Base-by-base conservation (phyloP, 2,329 filamentous ascomycete species). In the Stemphylium beticola region DNA sequence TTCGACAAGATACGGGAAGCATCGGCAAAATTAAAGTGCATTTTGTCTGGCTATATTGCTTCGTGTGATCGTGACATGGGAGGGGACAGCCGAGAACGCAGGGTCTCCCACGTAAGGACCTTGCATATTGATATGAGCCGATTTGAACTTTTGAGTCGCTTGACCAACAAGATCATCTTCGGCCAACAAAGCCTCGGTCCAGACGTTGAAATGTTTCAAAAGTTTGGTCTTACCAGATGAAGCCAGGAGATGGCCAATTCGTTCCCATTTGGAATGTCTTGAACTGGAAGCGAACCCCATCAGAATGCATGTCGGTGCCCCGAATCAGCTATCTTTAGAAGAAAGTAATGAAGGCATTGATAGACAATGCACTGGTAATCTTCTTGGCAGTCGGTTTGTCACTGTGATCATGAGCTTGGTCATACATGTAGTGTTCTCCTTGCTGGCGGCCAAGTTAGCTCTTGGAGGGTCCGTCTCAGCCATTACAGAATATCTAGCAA, bases 21-120 rank as follows among this genome's bases (percentile, higher is more conserved):
- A 26, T 58, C 51, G 62, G 58, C 61, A 62, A 54, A 64, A 60
- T 61, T 71, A 71, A 47, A 72, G 68, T 71, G 54, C 15, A 55
- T 55, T 49, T 64, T 67, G 65, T 72, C 61, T 69, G 62, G 52
- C 51, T 68, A 72, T 58, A 73, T 73, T 69, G 62, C 60, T 72
- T 71, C 55, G 60, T 49, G 55, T 62, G 61, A 63, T 67, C 60
- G 63, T 58, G 61, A 41, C 62, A 60, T 58, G 57, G 62, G 62
- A 63, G 63, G 61, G 49, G 62, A 55, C 58, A 69, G 54, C 65
- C 69, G 67, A 68, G 50, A 54, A 52, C 53, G 41, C 32, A 48
- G 47, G 57, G 60, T 61, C 61, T 60, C 53, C 58, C 57, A 49
- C 46, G 58, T 58, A 65, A 56, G 36, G 53, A 60, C 64, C 65